Conservation (phyloP, 1,284 basidiomycete species). For the Cutaneotrichosporon daszewskae region DNA sequence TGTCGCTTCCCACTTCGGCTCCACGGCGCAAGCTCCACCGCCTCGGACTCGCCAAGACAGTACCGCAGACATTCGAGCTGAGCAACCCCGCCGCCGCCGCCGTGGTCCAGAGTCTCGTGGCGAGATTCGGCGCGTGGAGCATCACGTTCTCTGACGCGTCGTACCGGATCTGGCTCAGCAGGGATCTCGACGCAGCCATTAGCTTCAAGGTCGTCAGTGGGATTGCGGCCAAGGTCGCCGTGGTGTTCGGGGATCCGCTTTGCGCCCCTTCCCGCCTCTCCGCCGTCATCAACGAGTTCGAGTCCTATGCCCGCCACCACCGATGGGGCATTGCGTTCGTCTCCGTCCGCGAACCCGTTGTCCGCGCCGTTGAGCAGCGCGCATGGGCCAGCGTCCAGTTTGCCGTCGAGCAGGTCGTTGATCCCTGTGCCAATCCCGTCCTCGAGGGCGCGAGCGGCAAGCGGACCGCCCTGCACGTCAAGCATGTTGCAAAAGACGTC, state of each 20-base stretch:
- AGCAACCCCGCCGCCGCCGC: conserved; percentile 6
- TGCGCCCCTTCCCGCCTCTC: not conserved
- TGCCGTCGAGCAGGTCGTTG: conserved; percentile 9
- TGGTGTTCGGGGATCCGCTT: conserved; percentile 11
- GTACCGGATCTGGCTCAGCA: conserved; percentile 12
- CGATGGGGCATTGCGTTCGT: conserved; percentile 11
- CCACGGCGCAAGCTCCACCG: not conserved
- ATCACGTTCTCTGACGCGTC: conserved; percentile 13
- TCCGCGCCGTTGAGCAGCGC: not conserved
- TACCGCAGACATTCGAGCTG: not conserved
- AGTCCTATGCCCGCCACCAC: not conserved
- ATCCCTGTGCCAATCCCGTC: conserved; percentile 8
- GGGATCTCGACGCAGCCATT: conserved; percentile 8
- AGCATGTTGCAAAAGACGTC: conserved; percentile 7
- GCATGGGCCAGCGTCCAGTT: conserved; percentile 12
- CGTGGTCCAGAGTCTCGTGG: conserved; percentile 6
- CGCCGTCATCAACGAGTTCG: conserved; percentile 5
- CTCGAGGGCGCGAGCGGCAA: conserved; percentile 9
- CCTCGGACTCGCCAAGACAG: not conserved
- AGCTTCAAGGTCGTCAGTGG: conserved; percentile 8
- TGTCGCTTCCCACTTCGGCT: not conserved
- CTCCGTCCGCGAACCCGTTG: conserved; percentile 1
- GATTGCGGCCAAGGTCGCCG: not conserved
- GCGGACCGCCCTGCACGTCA: conserved; percentile 4
- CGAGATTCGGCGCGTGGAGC: conserved; percentile 10